A percentile compares a stretch with the other conserved stretches of the same genome.
phyloP scores from a whole-genome alignment of 164 flowering plant species.

The Houttuynia cordata region DNA sequence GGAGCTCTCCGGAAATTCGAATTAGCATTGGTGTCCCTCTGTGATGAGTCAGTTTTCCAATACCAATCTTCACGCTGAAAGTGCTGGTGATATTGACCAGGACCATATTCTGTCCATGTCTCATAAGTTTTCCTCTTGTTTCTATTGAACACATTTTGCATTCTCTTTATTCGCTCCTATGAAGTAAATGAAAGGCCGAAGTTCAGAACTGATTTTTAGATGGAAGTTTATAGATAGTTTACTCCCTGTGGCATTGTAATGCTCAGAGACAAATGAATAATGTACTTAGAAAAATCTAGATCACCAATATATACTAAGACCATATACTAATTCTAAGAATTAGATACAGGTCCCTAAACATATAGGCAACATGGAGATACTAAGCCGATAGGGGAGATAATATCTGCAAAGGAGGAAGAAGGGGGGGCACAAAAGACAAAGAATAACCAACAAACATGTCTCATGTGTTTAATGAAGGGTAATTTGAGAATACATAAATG shows the following conservation, averaged over 20 bases:
- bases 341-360: no score
- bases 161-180: conserved; percentile 92
- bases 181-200: not conserved
- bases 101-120: conserved; percentile 72
- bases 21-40: conserved; percentile 33
- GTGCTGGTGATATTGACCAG: conserved; percentile 56
- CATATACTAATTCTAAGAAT: not conserved
- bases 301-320: not conserved
- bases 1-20: conserved; percentile 37
- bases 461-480: not conserved
- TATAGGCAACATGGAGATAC: no score
- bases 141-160: conserved; percentile 97
- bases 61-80: conserved; percentile 82
- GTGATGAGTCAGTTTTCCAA: conserved; percentile 63
- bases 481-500: not conserved
- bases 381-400: no score
- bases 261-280: not conserved
- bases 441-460: not conserved
- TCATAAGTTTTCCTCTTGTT: conserved; percentile 67
- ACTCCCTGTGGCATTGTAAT: not conserved
- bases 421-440: no score
- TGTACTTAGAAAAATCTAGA: no score
- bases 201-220: not conserved
- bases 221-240: not conserved
- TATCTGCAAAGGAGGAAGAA: no score